phyloP scores from a whole-genome alignment of 495 filamentous ascomycete genomes.

The Neurospora africana region DNA sequence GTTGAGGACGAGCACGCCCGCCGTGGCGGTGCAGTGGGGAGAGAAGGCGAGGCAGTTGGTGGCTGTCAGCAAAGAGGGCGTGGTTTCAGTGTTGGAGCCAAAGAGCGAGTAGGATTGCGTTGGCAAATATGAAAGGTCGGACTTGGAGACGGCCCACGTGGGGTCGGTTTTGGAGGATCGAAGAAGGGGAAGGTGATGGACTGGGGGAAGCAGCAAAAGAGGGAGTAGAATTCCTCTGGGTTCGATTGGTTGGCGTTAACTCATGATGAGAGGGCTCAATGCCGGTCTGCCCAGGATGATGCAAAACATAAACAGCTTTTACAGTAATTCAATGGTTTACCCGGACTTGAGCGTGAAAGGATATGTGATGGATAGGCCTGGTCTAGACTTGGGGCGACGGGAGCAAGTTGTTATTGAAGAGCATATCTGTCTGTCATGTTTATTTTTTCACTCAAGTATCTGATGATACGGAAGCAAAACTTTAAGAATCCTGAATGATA shows the following conservation, averaged over 20 bases:
- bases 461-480: background rate
- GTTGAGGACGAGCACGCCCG: constrained; percentile 61
- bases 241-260: background rate
- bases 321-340: background rate
- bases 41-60: constrained; percentile 62
- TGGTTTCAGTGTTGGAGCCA: constrained; percentile 51
- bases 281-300: background rate
- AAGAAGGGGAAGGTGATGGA: background rate
- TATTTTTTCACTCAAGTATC: background rate
- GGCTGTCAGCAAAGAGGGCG: constrained; percentile 61
- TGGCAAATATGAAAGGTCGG: background rate
- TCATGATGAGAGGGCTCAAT: background rate
- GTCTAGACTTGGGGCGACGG: background rate
- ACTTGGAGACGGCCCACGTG: background rate
- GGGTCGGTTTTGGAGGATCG: background rate
- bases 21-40: constrained; percentile 69
- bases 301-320: background rate
- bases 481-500: background rate
- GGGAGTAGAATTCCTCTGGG: background rate
- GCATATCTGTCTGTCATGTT: background rate
- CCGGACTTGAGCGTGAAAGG: background rate
- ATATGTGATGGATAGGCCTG: background rate
- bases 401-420: background rate
- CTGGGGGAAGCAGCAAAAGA: background rate
- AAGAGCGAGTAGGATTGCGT: constrained; percentile 10